These are phyloP conservation scores for Hygrocybe coccinea DNA, from an alignment of 768 basidiomycete species.

Conservation along the genomic window DNA sequence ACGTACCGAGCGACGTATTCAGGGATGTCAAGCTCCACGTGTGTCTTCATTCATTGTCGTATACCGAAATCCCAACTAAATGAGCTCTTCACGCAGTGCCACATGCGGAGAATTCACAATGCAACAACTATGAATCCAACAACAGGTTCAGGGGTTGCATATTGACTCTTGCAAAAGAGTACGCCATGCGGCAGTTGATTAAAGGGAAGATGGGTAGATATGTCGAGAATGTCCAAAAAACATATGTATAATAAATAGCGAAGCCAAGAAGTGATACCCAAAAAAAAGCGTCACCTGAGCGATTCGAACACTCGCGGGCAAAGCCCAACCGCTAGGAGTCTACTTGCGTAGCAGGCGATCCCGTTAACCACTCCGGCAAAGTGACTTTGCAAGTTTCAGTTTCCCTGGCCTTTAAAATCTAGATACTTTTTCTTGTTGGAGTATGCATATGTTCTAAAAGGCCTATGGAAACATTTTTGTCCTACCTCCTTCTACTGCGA, in stretches of 20 bases:
- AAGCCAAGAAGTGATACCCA: neutral
- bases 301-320: constrained; percentile 29
- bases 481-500: neutral
- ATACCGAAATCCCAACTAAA: neutral
- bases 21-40: neutral
- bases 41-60: neutral
- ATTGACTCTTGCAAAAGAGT: too few species aligned
- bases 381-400: constrained; percentile 12
- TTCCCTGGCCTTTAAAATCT: neutral
- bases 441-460: neutral
- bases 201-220: neutral
- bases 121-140: neutral
- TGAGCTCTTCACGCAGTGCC: neutral
- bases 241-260: too few species aligned
- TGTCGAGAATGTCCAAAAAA: neutral
- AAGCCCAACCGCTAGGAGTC: constrained; percentile 18
- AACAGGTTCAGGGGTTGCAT: too few species aligned
- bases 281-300: constrained; percentile 23
- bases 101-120: neutral
- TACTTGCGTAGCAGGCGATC: constrained; percentile 21
- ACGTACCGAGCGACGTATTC: neutral
- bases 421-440: too few species aligned
- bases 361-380: constrained; percentile 30
- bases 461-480: neutral
- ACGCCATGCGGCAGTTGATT: too few species aligned